A percentile compares a stretch with the other conserved stretches of the same genome.
phyloP scores from a whole-genome alignment of 1,284 basidiomycete species.

The Ceratobasidium papillatum region DNA sequence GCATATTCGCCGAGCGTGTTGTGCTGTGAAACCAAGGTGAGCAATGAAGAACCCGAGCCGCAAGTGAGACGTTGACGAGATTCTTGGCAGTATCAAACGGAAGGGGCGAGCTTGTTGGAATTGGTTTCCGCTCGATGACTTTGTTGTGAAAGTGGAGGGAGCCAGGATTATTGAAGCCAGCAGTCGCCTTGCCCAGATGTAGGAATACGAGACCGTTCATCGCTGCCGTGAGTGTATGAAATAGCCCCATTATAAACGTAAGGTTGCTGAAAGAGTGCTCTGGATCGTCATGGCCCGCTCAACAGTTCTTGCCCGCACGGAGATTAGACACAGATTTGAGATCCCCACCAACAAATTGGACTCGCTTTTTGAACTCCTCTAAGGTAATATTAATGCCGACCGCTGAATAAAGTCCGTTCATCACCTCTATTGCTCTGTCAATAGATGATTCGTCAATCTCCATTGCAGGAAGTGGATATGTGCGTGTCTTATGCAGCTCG shows the following conservation, averaged over 20 bases:
- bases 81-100: constrained; percentile 53
- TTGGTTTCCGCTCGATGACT: constrained; percentile 50
- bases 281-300: constrained; percentile 52
- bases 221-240: constrained; percentile 55
- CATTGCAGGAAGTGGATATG: constrained; percentile 5
- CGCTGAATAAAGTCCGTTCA: constrained; percentile 50
- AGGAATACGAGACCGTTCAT: constrained; percentile 50
- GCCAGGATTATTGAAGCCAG: constrained; percentile 50
- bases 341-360: constrained; percentile 52
- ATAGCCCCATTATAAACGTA: constrained; percentile 51
- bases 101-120: constrained; percentile 51
- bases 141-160: constrained; percentile 53
- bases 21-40: constrained; percentile 49
- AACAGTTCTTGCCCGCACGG: constrained; percentile 49
- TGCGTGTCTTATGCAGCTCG: neutral
- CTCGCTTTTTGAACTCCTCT: constrained; percentile 36
- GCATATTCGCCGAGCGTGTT: constrained; percentile 47
- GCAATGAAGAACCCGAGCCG: constrained; percentile 53
- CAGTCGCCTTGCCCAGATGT: constrained; percentile 50
- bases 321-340: constrained; percentile 55
- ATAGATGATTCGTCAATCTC: constrained; percentile 9
- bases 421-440: constrained; percentile 47
- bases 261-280: neutral
- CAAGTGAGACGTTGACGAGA: constrained; percentile 53
- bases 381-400: constrained; percentile 46